Conservation (phyloP, 2,329 filamentous ascomycete genomes). For the Bipolaris oryzae region DNA sequence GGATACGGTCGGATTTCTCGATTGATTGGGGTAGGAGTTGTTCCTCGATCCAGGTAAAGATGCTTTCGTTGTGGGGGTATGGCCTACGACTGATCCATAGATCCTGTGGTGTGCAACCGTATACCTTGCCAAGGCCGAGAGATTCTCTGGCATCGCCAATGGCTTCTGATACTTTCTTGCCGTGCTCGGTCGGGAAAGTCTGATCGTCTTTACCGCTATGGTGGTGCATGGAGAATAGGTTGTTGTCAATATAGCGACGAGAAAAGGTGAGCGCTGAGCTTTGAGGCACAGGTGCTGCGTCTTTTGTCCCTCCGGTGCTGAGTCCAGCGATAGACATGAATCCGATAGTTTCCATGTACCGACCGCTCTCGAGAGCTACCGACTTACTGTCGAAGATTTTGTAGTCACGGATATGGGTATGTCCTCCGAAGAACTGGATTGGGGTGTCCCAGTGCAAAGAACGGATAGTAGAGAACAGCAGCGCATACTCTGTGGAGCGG, state of each 20-base stretch:
- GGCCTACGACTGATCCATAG: slow-evolving; percentile 82
- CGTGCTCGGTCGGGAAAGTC: slow-evolving; percentile 77
- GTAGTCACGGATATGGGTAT: slow-evolving; percentile 87
- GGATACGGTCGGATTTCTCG: slow-evolving; percentile 47
- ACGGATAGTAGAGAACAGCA: slow-evolving; percentile 79
- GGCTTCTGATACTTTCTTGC: slow-evolving; percentile 70
- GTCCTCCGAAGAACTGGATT: slow-evolving; percentile 90
- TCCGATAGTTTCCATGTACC: slow-evolving; percentile 94
- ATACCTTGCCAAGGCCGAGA: slow-evolving; percentile 73
- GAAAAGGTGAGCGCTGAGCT: slow-evolving; percentile 63
- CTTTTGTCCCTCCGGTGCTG: slow-evolving; percentile 48
- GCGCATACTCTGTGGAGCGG: slow-evolving; percentile 77
- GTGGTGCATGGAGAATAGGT: slow-evolving; percentile 80
- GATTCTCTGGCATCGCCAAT: slow-evolving; percentile 73
- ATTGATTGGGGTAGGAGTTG: slow-evolving; percentile 74
- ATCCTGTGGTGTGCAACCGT: slow-evolving; percentile 81
- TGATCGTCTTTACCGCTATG: slow-evolving; percentile 75
- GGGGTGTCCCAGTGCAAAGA: slow-evolving; percentile 78
- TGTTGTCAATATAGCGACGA: slow-evolving; percentile 91
- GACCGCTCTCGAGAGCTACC: slow-evolving; percentile 81
- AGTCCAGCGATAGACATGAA: slow-evolving; percentile 85
- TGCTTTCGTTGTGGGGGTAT: slow-evolving; percentile 74
- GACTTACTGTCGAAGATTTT: slow-evolving; percentile 78
- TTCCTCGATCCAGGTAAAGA: slow-evolving; percentile 81
- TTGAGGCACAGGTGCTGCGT: slow-evolving; percentile 21